Base-by-base conservation (phyloP, 768 basidiomycete genomes). In the Russula sp. region DNA sequence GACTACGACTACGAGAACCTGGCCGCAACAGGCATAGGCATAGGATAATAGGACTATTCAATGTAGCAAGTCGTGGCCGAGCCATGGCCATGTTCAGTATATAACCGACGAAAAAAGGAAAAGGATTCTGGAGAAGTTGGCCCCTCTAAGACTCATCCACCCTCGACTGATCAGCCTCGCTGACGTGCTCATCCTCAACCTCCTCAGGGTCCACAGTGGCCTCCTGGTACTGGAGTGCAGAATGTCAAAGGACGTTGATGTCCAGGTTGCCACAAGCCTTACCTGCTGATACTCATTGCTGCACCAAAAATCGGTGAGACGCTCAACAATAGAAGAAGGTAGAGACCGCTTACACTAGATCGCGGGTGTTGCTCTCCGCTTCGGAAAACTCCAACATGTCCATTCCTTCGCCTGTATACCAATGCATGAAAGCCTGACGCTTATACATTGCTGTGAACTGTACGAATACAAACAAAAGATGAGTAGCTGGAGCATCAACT, bases 341-440 rank as follows among this genome's bases (percentile, higher is more conserved):
- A 58, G 16, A 25, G 57, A 35, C 18, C 25, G 76, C 90, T 72
- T 72, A 92, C 90, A 93, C 86, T 51, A 93, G 72, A 75, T 93
- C 92, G 3, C 78, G 80, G 2, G 82, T 76, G 70, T 93, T 92
- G 70, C 87, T 92, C 75, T 93, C 90, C 0, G 92, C 91, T 72
- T 93, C 91, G 0, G 87, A 81, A 73, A 93, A 92, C 73, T 93
- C 83, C 86, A 86, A 81, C 18, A 81, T 70, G 70, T 94, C 93
- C 93, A 95, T 94, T 46, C 93, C 93, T 72, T 95, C 93, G 13
- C 84, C 88, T 9, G 85, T 88, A 71, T 93, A 94, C 90, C 91
- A 93, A 71, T 94, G 91, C 60, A 95, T 73, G 79, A 90, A 96
- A 6, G 93, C 93, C 48, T 80, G 78, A 35, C 92, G 82, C 71